phyloP scores from a whole-genome alignment of 352 stramenopile genomes.

The Albugo laibachii region DNA sequence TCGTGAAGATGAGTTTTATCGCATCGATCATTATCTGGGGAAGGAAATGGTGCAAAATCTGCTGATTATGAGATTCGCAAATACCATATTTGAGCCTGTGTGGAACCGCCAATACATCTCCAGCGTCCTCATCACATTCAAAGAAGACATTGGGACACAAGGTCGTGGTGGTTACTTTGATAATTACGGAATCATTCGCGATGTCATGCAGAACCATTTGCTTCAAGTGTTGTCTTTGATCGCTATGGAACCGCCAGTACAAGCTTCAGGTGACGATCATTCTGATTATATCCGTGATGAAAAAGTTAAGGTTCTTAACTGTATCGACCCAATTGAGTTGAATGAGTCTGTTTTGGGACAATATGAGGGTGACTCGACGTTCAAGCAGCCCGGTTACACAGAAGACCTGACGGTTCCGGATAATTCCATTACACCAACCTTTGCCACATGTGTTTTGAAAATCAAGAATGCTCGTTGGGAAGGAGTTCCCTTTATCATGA shows the following conservation, averaged over 20 bases:
- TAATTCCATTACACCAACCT: constrained; percentile 84
- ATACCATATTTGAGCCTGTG: constrained; percentile 92
- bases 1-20: constrained; percentile 83
- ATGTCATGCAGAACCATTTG: constrained; percentile 98
- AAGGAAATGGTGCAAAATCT: constrained; percentile 99
- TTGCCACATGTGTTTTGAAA: constrained; percentile 76
- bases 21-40: constrained; percentile 93
- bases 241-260: constrained; percentile 88
- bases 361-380: constrained; percentile 75
- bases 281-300: constrained; percentile 90
- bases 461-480: constrained; percentile 92
- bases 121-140: constrained; percentile 93
- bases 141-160: constrained; percentile 94
- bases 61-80: constrained; percentile 90
- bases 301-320: constrained; percentile 96
- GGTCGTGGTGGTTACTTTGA: constrained; percentile 95
- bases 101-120: constrained; percentile 95
- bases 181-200: constrained; percentile 95
- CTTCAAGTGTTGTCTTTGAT: constrained; percentile 95
- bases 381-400: constrained; percentile 82
- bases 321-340: constrained; percentile 83
- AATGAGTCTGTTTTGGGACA: constrained; percentile 95
- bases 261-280: constrained; percentile 72
- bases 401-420: constrained; percentile 91
- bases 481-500: constrained; percentile 98